These are phyloP conservation scores for Glycyrrhiza uralensis DNA, from an alignment of 306 rosid species.

Conservation along the genomic window DNA sequence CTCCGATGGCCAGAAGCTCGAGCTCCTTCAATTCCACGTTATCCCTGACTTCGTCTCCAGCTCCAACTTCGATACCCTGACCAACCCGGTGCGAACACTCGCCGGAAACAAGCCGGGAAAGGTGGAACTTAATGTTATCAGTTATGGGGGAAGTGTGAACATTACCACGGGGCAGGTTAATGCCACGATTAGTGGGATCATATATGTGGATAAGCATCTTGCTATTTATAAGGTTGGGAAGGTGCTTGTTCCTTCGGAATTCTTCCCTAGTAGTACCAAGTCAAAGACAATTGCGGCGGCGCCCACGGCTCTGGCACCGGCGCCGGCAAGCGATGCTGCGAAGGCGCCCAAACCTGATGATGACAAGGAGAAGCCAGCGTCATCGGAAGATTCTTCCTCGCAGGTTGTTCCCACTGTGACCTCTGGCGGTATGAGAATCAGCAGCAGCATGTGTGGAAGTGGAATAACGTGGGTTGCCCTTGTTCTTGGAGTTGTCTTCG, in stretches of 20 bases:
- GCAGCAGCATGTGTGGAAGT: not conserved
- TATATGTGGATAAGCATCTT: conserved; percentile 55
- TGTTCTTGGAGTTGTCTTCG: conserved; percentile 28
- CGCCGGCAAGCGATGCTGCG: not conserved
- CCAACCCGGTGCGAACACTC: conserved; percentile 60
- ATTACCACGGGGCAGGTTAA: conserved; percentile 53
- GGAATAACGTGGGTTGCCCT: not conserved
- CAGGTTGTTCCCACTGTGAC: conserved; percentile 38
- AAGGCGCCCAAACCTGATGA: conserved; percentile 37
- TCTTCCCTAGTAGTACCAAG: too few relatives aligned
- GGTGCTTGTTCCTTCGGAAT: conserved; percentile 53
- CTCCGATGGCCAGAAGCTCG: conserved; percentile 44
- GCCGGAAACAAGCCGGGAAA: conserved; percentile 49
- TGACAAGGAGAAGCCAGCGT: conserved; percentile 37
- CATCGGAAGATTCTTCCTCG: conserved; percentile 15
- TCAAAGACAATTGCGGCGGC: conserved; percentile 23
- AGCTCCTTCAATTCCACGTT: conserved; percentile 65
- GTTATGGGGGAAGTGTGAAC: conserved; percentile 53
- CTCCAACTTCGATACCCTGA: conserved; percentile 64
- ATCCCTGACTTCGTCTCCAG: conserved; percentile 44
- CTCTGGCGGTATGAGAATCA: not conserved
- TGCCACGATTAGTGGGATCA: conserved; percentile 50
- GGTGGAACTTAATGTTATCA: conserved; percentile 54
- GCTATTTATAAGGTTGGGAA: conserved; percentile 58
- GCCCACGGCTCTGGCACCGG: conserved; percentile 14